Evolutionary conservation across 768 basidiomycete genomes (phyloP), one percentile per base, ranked within the genome.

Genomic region (Boletus vermiculosoides): DNA sequence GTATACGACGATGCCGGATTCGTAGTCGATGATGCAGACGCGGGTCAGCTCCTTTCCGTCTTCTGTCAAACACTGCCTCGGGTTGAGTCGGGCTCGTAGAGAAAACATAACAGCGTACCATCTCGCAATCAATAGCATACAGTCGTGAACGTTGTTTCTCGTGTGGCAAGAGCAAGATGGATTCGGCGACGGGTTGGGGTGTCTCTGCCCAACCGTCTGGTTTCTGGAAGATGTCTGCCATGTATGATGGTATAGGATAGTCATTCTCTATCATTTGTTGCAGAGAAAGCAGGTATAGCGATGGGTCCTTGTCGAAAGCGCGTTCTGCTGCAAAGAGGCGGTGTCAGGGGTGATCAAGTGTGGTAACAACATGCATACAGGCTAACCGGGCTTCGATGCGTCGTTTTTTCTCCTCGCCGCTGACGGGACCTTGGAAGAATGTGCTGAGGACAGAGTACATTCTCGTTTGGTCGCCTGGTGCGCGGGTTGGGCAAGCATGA

Each of bases 211-310:
- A 97, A 2, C 86, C 93, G 2, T 65, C 69, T 6, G 83, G 77
- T 66, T 83, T 83, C 61, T 86, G 72, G 59, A 85, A 86, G 3
- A 84, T 75, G 59, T 90, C 86, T 6, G 87, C 83, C 75, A 94
- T 80, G 65, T 95, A 96, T 0, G 87, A 87, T 8, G 94, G 92
- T 50, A 94, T 76, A 0, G 90, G 92, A 64, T 98, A 98, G 52
- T 94, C 92, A 65, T 98, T 93, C 66, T 98, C 92, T 51, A 91
- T 78, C 93, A 98, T 95, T 68, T 95, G 89, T 58, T 91, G 86
- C 23, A 86, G 72, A 0, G 86, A 83, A 36, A 98, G 78, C 41
- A 91, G 66, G 73, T 92, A 96, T 53, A 84, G 78, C 50, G 82
- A 67, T 6, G 92, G 87, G 39, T 85, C 82, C 60, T 80, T 82